These are phyloP conservation scores for Colletotrichum sp. DNA, from an alignment of 2,329 filamentous ascomycete species.

Conservation along the genomic window DNA sequence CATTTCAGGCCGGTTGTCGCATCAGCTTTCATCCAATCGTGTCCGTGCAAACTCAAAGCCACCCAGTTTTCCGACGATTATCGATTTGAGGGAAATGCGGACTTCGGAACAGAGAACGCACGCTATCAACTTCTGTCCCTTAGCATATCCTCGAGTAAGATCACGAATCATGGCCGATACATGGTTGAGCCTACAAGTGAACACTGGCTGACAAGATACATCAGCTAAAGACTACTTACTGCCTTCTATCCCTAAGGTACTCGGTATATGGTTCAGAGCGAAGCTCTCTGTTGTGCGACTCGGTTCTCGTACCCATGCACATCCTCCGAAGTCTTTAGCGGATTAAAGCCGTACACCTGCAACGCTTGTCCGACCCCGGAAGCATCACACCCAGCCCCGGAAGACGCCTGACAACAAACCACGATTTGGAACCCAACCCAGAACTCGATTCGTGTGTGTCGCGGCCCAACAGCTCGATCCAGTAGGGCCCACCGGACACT, in stretches of 20 bases:
- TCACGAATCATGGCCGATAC: not conserved
- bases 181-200: not conserved
- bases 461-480: not conserved
- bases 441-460: not conserved
- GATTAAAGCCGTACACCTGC: not conserved
- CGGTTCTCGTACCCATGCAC: not conserved
- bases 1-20: not conserved
- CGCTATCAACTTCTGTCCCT: not conserved
- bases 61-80: not conserved
- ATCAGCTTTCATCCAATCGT: not conserved
- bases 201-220: not conserved
- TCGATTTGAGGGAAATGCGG: not conserved
- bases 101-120: not conserved
- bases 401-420: not conserved
- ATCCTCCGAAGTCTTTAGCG: not conserved
- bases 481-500: not conserved
- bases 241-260: not conserved
- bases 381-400: not conserved
- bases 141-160: not conserved
- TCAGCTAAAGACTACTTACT: not conserved
- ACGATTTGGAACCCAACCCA: not conserved
- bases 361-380: not conserved
- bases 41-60: not conserved
- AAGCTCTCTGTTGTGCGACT: not conserved
- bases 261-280: not conserved